Conservation (phyloP, 179 eudicot species). For the Pouteria campechiana region DNA sequence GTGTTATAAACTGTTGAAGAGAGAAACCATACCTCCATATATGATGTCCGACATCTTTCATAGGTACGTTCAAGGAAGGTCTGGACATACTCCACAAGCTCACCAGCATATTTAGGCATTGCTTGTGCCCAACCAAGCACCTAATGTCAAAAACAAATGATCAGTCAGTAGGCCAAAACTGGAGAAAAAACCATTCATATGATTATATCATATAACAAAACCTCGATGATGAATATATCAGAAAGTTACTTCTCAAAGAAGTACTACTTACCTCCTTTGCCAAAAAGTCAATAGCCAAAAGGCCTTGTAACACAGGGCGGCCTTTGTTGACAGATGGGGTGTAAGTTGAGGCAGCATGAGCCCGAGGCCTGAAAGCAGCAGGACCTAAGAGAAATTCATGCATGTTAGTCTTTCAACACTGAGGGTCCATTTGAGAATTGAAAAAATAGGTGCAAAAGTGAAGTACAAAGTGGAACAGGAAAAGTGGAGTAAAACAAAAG, state of each 20-base stretch:
- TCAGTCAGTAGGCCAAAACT: background rate
- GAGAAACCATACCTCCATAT: conserved; percentile 68
- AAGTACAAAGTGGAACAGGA: too few species aligned
- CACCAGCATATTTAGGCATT: conserved; percentile 92
- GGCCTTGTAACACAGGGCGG: conserved; percentile 90
- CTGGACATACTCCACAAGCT: conserved; percentile 82
- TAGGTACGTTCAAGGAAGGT: conserved; percentile 94
- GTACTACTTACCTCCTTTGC: conserved; percentile 67
- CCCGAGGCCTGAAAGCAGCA: conserved; percentile 98
- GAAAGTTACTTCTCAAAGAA: background rate
- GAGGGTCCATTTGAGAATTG: too few species aligned
- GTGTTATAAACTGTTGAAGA: too few species aligned
- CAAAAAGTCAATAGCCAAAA: conserved; percentile 84
- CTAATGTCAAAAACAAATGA: conserved; percentile 18
- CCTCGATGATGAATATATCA: background rate
- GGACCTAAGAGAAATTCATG: conserved; percentile 46
- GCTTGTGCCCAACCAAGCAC: conserved; percentile 99
- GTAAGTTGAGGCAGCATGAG: conserved; percentile 63
- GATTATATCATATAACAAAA: background rate
- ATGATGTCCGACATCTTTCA: conserved; percentile 98
- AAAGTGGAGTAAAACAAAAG: too few species aligned
- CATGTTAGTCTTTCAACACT: too few species aligned
- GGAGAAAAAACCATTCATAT: background rate
- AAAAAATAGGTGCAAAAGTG: too few species aligned
- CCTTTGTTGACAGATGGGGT: conserved; percentile 74